A percentile compares a stretch with the other conserved stretches of the same genome.
Evolutionary conservation across 257 asterid species (phyloP).

Genomic region (Haberlea rhodopensis): DNA sequence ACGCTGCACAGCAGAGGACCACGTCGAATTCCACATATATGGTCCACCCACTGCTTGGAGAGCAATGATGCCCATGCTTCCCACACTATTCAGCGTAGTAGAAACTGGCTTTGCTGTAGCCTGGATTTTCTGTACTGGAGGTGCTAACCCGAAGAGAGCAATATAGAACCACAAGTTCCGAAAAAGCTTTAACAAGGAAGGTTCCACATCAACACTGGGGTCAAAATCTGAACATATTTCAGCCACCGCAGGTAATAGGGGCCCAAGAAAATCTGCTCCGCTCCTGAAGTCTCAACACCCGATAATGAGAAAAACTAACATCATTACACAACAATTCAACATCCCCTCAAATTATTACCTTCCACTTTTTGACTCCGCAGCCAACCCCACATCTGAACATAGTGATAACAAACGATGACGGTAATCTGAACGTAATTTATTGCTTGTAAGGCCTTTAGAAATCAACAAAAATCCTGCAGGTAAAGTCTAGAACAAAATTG

Average conservation of each 20-base stretch:
- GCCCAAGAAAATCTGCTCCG: slow-evolving; percentile 99
- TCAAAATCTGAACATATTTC: slow-evolving; percentile 96
- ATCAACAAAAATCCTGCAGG: slow-evolving; percentile 95
- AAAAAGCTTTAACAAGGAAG: slow-evolving; percentile 88
- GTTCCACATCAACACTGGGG: slow-evolving; percentile 82
- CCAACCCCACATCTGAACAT: slow-evolving; percentile 99
- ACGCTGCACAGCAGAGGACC: slow-evolving; percentile 92
- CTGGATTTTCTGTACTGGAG: slow-evolving; percentile 74
- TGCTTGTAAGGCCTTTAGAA: slow-evolving; percentile 66
- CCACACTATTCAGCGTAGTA: slow-evolving; percentile 71
- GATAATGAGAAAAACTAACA: slow-evolving; percentile 31
- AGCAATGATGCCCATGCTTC: slow-evolving; percentile 66
- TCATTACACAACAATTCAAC: slow-evolving; percentile 26
- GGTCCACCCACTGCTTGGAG: slow-evolving; percentile 97
- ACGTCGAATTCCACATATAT: slow-evolving; percentile 81
- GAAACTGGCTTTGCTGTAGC: slow-evolving; percentile 61
- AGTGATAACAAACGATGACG: slow-evolving; percentile 94
- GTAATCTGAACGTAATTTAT: slow-evolving; percentile 84
- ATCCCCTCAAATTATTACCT: slow-evolving; percentile 45
- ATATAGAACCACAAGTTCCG: slow-evolving; percentile 99
- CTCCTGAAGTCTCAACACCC: slow-evolving; percentile 61
- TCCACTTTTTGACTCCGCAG: slow-evolving; percentile 93
- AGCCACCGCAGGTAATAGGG: slow-evolving; percentile 97
- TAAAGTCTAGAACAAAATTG: slow-evolving; percentile 88
- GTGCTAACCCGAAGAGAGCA: slow-evolving; percentile 98